Conservation (phyloP, 345 rosid genomes). For the Eucalyptus cladocalyx region DNA sequence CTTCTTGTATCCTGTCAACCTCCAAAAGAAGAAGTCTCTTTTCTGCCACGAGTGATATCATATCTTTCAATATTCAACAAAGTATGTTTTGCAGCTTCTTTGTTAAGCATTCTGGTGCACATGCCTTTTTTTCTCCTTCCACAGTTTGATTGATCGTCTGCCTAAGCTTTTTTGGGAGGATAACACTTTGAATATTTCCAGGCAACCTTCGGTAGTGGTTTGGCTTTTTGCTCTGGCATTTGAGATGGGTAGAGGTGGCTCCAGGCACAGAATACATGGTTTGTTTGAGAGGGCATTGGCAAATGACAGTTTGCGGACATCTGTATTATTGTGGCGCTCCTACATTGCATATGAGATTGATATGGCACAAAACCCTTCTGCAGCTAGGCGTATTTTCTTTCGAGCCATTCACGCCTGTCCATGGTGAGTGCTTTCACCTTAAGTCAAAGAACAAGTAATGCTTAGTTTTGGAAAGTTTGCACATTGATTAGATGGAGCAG, state of each 20-base stretch:
- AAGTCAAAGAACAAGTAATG: not conserved
- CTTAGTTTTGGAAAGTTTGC: not conserved
- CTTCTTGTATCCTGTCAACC: not conserved
- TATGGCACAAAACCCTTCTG: conserved; percentile 37
- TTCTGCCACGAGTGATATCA: not conserved
- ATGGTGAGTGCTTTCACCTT: conserved; percentile 34
- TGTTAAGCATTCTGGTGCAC: not conserved
- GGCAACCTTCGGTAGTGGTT: conserved; percentile 61
- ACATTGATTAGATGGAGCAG: not conserved
- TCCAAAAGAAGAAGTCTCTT: not conserved
- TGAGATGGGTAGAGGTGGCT: conserved; percentile 64
- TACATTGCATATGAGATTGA: conserved; percentile 78
- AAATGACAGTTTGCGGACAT: conserved; percentile 33
- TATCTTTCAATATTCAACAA: not conserved
- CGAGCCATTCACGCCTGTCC: conserved; percentile 95
- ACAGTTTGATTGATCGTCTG: not conserved
- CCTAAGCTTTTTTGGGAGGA: not conserved
- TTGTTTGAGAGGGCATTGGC: conserved; percentile 85
- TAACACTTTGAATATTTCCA: conserved; percentile 7
- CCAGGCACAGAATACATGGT: conserved; percentile 66
- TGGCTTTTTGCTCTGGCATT: conserved; percentile 73
- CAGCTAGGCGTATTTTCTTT: conserved; percentile 72
- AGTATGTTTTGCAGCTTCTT: not conserved
- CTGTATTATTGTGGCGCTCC: conserved; percentile 82
- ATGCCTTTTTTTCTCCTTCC: not conserved